phyloP scores from a whole-genome alignment of 139 green algal genomes.

The Desmodesmus armatus region DNA sequence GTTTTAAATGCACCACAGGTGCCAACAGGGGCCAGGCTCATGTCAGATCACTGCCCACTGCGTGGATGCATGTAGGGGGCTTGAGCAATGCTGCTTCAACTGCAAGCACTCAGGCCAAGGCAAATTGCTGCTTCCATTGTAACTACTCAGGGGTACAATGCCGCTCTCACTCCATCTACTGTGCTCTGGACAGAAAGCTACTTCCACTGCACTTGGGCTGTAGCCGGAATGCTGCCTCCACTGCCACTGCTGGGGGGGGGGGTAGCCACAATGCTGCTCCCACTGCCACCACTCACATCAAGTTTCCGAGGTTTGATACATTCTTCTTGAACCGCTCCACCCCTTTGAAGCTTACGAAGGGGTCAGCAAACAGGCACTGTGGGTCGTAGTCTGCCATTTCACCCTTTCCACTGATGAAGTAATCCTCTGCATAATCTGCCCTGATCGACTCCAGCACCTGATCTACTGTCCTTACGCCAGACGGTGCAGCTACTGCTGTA shows the following conservation, averaged over 20 bases:
- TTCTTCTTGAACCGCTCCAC: slow-evolving; percentile 84
- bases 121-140: too few relatives aligned
- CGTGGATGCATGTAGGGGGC: too few relatives aligned
- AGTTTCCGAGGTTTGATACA: slow-evolving; percentile 79
- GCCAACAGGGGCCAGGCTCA: too few relatives aligned
- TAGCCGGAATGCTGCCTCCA: background rate
- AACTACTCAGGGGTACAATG: too few relatives aligned
- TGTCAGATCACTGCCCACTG: too few relatives aligned
- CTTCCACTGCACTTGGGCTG: too few relatives aligned
- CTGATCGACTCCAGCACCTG: slow-evolving; percentile 58
- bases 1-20: too few relatives aligned
- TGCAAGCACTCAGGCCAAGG: too few relatives aligned
- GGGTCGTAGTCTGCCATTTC: slow-evolving; percentile 58
- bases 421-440: slow-evolving; percentile 75
- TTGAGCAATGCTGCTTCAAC: too few relatives aligned
- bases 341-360: slow-evolving; percentile 58
- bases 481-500: background rate
- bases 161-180: too few relatives aligned
- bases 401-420: slow-evolving; percentile 74
- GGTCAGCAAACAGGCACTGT: slow-evolving; percentile 81
- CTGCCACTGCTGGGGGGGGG: background rate
- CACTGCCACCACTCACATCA: slow-evolving; percentile 63
- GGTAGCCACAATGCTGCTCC: background rate
- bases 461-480: slow-evolving; percentile 14
- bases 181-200: too few relatives aligned